A percentile compares a stretch with the other conserved stretches of the same genome.
Conservation (phyloP, 352 stramenopile species). For the Pythium oligandrum region DNA sequence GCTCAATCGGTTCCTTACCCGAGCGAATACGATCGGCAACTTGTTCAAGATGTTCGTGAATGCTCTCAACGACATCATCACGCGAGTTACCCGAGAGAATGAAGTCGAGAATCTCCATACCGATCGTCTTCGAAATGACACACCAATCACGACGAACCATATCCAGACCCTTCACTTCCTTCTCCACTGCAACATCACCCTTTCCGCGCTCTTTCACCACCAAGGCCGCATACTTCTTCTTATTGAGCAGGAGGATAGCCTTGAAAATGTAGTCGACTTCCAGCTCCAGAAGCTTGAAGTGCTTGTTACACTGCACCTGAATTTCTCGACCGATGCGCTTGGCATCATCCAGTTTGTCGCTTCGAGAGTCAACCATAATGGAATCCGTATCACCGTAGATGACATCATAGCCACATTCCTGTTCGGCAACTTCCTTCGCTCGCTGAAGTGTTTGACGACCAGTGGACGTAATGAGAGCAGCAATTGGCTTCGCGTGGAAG, state of each 20-base stretch:
- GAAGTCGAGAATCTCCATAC: constrained; percentile 95
- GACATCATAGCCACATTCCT: constrained; percentile 97
- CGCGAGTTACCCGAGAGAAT: constrained; percentile 94
- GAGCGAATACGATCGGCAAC: constrained; percentile 92
- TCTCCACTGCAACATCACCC: constrained; percentile 78
- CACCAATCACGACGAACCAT: constrained; percentile 99
- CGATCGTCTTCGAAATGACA: constrained; percentile 96
- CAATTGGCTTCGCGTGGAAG: constrained; percentile 99
- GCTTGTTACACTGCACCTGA: constrained; percentile 98
- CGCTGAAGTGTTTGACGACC: constrained; percentile 97
- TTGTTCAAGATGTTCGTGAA: constrained; percentile 93
- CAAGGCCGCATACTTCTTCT: constrained; percentile 99
- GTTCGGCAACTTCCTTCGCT: constrained; percentile 96
- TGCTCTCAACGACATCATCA: constrained; percentile 95
- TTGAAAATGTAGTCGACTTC: constrained; percentile 99
- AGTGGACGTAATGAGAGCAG: constrained; percentile 98
- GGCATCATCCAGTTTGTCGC: constrained; percentile 91
- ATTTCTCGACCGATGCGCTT: constrained; percentile 94
- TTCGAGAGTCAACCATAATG: constrained; percentile 98
- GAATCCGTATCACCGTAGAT: constrained; percentile 99
- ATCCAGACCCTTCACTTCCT: constrained; percentile 98
- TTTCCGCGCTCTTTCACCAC: constrained; percentile 86
- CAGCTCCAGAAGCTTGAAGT: constrained; percentile 98
- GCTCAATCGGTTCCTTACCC: constrained; percentile 91
- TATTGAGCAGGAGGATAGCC: constrained; percentile 99